Evolutionary conservation across 768 basidiomycete genomes (phyloP), one percentile per base, ranked within the genome.

Genomic region (Russula abietina): DNA sequence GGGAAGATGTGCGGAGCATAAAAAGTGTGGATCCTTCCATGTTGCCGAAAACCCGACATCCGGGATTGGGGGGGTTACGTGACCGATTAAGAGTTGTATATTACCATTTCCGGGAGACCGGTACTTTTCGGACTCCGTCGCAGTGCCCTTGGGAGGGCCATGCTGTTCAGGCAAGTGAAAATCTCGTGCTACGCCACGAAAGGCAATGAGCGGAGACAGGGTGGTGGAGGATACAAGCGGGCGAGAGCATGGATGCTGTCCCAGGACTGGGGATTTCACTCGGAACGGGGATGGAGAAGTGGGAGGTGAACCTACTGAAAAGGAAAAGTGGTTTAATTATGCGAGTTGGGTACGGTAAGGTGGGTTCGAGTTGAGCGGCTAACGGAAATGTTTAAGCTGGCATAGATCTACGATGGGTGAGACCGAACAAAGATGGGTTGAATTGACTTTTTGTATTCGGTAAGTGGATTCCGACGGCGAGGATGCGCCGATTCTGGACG

Each of bases 381-480:
- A 60, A 64, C 63, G 63, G 59, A 64, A 64, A 55, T 64, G 63
- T 55, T 64, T 64, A 64, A 64, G 63, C 63, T 64, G 58, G 53
- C 58, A 59, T 54, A 64, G 63, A 64, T 64, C 63, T 63, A 54
- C 62, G 62, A 63, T 63, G n/a, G 62, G 52, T 32, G 52, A 53
- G 61, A 43, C 62, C 62, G 62, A 63, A 63, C 62, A 58, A 64
- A 60, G 63, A 64, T 59, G 63, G 63, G 58, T 60, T 59, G 58
- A 64, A 64, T 64, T 64, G 62, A 45, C 62, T 55, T 43, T 60
- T 59, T 64, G 32, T 39, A 55, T 64, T 60, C 63, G 63, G 63
- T 33, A 64, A 60, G 28, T 60, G 53, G 43, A 60, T 55, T 60
- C 63, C 63, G 58, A 64, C 52, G 38, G 48, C 22, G 22, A 32